Conservation (phyloP, 257 asterid species). For the Cordia subcordata region DNA sequence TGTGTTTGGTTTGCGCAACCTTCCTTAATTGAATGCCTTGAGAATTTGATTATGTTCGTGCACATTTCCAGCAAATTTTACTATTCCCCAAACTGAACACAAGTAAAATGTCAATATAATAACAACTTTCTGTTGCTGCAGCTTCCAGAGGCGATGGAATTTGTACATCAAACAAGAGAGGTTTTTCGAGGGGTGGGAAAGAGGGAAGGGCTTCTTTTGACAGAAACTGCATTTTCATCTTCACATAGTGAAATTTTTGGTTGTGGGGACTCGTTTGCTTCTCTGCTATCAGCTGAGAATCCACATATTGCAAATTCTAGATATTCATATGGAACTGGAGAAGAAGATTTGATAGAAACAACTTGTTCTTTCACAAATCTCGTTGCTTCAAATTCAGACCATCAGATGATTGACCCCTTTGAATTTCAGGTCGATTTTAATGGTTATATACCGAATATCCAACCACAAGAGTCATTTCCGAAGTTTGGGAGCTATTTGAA, state of each 20-base stretch:
- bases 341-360: conserved; percentile 18
- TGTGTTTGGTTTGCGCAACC: no score
- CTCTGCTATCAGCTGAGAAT: conserved; percentile 25
- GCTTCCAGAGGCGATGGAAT: conserved; percentile 52
- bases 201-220: conserved; percentile 12
- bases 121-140: conserved; percentile 25
- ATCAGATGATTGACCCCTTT: no score
- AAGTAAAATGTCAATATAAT: no score
- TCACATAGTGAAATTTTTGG: no score
- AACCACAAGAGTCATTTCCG: conserved; percentile 22
- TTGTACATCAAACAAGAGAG: conserved; percentile 46
- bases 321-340: conserved; percentile 12
- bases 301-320: conserved; percentile 15
- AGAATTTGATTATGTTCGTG: no score
- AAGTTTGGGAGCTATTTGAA: conserved; percentile 26
- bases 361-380: no score
- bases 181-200: conserved; percentile 38
- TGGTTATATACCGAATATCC: conserved; percentile 9
- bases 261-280: conserved; percentile 18
- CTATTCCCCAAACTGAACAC: not conserved
- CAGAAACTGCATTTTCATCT: conserved; percentile 6
- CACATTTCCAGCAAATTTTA: no score
- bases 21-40: no score
- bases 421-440: conserved; percentile 25
- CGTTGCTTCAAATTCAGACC: no score